Evolutionary conservation across 805 yeast species (phyloP), one percentile per base, ranked within the genome.

Genomic region (Yueomyces sp.): DNA sequence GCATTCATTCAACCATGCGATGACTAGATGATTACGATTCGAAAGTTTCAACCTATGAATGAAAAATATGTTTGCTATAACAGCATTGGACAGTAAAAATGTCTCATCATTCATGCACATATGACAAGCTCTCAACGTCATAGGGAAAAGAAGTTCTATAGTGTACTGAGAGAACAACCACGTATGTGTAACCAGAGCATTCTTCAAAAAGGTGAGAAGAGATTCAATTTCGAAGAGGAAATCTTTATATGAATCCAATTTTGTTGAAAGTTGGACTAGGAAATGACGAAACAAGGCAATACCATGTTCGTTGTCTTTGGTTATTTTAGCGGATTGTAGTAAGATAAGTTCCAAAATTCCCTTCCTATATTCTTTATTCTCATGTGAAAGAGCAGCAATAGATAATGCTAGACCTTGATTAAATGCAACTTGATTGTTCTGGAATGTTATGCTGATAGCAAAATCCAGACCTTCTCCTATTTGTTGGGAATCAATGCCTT

Each of bases 1-100:
- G 41, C 80, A 60, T 3, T 74, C 62, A 11, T 71, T 66, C 39
- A 81, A 65, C 1, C 72, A 57, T 1, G 67, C 52, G 5, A 76
- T 63, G 3, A 86, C 50, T 39, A 87, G 54, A 57, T 86, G 94
- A 53, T 84, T 79, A 55, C 96, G 76, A 36, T 79, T 76, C 0
- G 80, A 68, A 26, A 88, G 63, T 53, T 86, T 73, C 55, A 67
- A 74, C 43, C 96, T 72, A 52, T 85, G 92, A 54, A 71, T 71
- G 29, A 85, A 63, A 6, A 88, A 57, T 2, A 84, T 62, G 36
- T 72, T 70, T 0, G 95, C 79, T 28, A 82, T 51, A 0, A 77
- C 62, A 43, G 72, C 73, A 4, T 77, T 66, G 3, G 74, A 49
- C 4, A 54, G 47, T 2, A 61, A 44, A 52, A 67, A 79, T 2